These are phyloP conservation scores for Leishmania turanica DNA, from an alignment of 208 protist genomes.

Conservation along the genomic window DNA sequence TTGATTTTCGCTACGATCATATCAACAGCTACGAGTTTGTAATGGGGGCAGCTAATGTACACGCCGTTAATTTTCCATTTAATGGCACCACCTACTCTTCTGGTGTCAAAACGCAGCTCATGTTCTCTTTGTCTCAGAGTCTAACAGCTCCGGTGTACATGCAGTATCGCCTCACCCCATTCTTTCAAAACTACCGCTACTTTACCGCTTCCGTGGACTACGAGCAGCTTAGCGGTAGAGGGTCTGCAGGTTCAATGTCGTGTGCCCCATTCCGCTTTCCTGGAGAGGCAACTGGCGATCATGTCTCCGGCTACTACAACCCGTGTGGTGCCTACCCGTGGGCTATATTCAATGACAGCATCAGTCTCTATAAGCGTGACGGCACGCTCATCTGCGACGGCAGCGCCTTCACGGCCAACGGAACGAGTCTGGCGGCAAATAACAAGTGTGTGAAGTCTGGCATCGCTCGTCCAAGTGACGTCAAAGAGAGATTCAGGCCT, in stretches of 20 bases:
- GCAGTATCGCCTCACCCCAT: conserved; percentile 97
- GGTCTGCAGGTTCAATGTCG: conserved; percentile 10
- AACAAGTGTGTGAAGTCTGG: conserved; percentile 87
- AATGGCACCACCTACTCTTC: conserved; percentile 43
- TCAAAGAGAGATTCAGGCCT: conserved; percentile 76
- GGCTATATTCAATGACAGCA: conserved; percentile 97
- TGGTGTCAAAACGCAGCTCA: conserved; percentile 38
- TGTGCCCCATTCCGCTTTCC: conserved; percentile 66
- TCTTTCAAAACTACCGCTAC: conserved; percentile 98
- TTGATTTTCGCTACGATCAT: conserved; percentile 79
- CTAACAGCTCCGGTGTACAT: conserved; percentile 94
- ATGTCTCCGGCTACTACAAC: conserved; percentile 71
- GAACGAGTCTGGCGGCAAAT: conserved; percentile 20
- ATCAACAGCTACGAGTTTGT: conserved; percentile 53
- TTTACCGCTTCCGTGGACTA: conserved; percentile 83
- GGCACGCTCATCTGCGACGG: conserved; percentile 82
- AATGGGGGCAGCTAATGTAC: conserved; percentile 22
- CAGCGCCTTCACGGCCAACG: conserved; percentile 49
- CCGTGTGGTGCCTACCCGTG: conserved; percentile 97
- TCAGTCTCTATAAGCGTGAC: conserved; percentile 60
- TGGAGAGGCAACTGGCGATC: conserved; percentile 52
- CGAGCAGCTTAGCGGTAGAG: conserved; percentile 59
- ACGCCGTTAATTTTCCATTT: conserved; percentile 51
- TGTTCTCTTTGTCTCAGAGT: conserved; percentile 65
- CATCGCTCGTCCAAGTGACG: conserved; percentile 94